Conservation (phyloP, 179 eudicot genomes). For the Drosera spatulata region DNA sequence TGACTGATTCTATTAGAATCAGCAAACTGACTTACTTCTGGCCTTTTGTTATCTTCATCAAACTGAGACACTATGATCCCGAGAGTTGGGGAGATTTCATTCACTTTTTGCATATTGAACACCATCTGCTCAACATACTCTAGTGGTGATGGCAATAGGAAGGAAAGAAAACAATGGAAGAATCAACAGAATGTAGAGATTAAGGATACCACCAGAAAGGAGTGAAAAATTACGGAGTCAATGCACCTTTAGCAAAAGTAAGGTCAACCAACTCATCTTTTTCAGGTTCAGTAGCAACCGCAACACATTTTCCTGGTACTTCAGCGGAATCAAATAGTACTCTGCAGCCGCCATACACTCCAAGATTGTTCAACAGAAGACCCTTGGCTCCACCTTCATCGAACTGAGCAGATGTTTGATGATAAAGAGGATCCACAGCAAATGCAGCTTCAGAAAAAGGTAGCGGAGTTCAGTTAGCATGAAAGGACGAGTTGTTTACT, state of each 20-base stretch:
- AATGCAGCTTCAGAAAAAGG: slow-evolving; percentile 46
- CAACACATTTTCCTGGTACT: slow-evolving; percentile 62
- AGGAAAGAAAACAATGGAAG: slow-evolving; percentile 9
- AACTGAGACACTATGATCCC: slow-evolving; percentile 48
- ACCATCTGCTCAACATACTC: slow-evolving; percentile 74
- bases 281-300: slow-evolving; percentile 23
- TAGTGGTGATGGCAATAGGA: slow-evolving; percentile 10
- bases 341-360: slow-evolving; percentile 73
- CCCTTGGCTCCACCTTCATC: slow-evolving; percentile 99
- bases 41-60: slow-evolving; percentile 36
- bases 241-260: slow-evolving; percentile 72
- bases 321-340: slow-evolving; percentile 93
- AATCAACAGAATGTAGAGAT: neutral
- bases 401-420: slow-evolving; percentile 94
- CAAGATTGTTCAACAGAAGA: slow-evolving; percentile 78
- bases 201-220: neutral
- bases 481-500: no score
- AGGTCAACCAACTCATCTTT: slow-evolving; percentile 46
- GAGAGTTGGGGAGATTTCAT: slow-evolving; percentile 69
- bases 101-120: slow-evolving; percentile 26
- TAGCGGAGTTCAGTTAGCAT: neutral
- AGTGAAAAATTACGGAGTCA: neutral
- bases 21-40: slow-evolving; percentile 20
- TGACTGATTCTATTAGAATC: neutral
- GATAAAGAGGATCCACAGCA: slow-evolving; percentile 94